These are phyloP conservation scores for Scalesia atractyloides DNA, from an alignment of 129 eudicot genomes.

Conservation along the genomic window DNA sequence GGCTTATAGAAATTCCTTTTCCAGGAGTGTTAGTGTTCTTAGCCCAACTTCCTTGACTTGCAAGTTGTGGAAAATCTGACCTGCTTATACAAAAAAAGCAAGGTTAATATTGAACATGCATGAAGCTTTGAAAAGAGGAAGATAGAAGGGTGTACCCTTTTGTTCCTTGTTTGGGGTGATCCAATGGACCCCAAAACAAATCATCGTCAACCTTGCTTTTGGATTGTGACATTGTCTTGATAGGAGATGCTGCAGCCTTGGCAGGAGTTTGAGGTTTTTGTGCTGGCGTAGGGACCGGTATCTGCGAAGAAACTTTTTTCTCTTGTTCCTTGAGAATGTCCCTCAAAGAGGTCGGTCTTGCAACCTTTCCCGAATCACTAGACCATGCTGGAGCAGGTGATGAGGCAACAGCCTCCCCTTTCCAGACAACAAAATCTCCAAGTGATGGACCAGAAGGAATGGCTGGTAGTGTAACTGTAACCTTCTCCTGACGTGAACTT, in stretches of 20 bases:
- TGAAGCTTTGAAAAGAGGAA: background rate
- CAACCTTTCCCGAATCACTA: slow-evolving; percentile 67
- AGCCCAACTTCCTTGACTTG: slow-evolving; percentile 59
- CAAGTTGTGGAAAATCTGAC: slow-evolving; percentile 76
- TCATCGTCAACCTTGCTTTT: slow-evolving; percentile 81
- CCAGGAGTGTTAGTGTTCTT: slow-evolving; percentile 60
- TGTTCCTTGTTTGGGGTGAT: slow-evolving; percentile 76
- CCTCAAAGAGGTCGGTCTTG: slow-evolving; percentile 67
- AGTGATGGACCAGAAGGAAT: slow-evolving; percentile 85
- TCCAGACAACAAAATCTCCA: slow-evolving; percentile 94
- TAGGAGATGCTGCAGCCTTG: slow-evolving; percentile 57
- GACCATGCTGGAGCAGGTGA: slow-evolving; percentile 94
- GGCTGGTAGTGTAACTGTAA: slow-evolving; percentile 59
- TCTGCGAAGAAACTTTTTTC: slow-evolving; percentile 50
- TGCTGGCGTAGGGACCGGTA: slow-evolving; percentile 44
- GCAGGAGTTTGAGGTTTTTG: slow-evolving; percentile 63
- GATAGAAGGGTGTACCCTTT: slow-evolving; percentile 52
- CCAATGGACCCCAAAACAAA: slow-evolving; percentile 94
- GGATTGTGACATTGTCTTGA: slow-evolving; percentile 41
- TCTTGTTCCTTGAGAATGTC: slow-evolving; percentile 92
- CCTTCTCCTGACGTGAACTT: slow-evolving; percentile 60
- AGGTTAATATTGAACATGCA: background rate
- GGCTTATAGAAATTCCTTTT: slow-evolving; percentile 55
- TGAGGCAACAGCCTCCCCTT: slow-evolving; percentile 61
- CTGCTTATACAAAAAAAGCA: slow-evolving; percentile 34